phyloP scores from a whole-genome alignment of 345 rosid genomes.

The Arabis hirsuta region DNA sequence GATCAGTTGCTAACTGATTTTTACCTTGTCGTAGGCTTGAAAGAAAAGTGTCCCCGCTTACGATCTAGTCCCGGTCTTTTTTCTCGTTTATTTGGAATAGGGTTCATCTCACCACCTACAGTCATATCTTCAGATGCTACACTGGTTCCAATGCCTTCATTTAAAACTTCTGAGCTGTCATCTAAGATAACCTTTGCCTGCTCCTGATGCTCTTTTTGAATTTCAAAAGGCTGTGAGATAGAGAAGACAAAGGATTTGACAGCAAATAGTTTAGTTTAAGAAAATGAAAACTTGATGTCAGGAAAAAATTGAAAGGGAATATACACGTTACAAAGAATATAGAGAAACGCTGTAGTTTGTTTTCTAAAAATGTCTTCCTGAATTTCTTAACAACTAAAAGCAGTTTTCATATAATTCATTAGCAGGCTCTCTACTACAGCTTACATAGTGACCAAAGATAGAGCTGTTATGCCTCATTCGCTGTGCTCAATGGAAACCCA shows the following conservation, averaged over 20 bases:
- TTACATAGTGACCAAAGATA: constrained; percentile 9
- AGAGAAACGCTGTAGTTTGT: background rate
- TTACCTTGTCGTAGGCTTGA: constrained; percentile 66
- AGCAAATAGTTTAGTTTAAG: constrained; percentile 20
- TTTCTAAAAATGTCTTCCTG: background rate
- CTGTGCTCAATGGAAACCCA: background rate
- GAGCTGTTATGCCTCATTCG: background rate
- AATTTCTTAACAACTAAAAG: constrained; percentile 4
- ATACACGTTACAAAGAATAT: background rate
- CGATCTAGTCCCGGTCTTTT: constrained; percentile 72
- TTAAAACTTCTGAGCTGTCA: constrained; percentile 40
- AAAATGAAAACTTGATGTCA: background rate
- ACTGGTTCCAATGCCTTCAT: constrained; percentile 31
- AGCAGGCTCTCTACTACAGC: constrained; percentile 13
- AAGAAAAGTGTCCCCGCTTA: constrained; percentile 70
- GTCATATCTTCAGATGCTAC: constrained; percentile 20
- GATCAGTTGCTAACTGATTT: constrained; percentile 18
- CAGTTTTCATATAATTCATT: background rate
- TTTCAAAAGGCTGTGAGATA: constrained; percentile 54
- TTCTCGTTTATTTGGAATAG: constrained; percentile 51
- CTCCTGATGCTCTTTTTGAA: constrained; percentile 56
- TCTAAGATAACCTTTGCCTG: constrained; percentile 59
- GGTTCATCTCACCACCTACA: constrained; percentile 40
- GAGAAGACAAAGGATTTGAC: constrained; percentile 5
- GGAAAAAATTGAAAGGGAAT: background rate